These are phyloP conservation scores for Lathyrus tuberosus DNA, from an alignment of 306 rosid species.

Conservation along the genomic window DNA sequence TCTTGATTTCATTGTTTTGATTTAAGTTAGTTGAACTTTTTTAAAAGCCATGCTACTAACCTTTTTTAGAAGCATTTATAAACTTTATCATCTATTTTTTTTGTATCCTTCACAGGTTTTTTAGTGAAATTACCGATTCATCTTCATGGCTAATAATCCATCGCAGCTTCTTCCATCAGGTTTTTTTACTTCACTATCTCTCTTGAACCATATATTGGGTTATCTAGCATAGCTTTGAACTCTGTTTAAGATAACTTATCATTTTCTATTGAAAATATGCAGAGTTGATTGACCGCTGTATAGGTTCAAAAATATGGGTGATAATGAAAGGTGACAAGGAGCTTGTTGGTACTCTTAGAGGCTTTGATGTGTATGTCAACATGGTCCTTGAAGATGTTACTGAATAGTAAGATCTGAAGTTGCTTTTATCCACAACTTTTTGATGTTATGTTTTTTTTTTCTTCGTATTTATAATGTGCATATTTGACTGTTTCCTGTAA, in stretches of 20 bases:
- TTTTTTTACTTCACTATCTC: conserved; percentile 24
- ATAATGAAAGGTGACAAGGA: conserved; percentile 99
- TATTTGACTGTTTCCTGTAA: conserved; percentile 6
- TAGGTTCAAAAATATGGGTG: conserved; percentile 97
- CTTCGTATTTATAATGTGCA: background rate
- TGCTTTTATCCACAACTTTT: background rate
- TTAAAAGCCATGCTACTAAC: background rate
- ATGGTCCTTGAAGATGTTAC: conserved; percentile 99
- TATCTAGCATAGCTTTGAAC: conserved; percentile 8
- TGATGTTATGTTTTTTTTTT: conserved; percentile 8
- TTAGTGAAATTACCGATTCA: conserved; percentile 8
- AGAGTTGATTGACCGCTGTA: conserved; percentile 96
- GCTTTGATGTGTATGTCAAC: conserved; percentile 95
- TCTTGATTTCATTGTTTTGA: conserved; percentile 5
- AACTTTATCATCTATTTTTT: background rate
- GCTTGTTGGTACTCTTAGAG: conserved; percentile 92
- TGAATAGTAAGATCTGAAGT: conserved; percentile 68
- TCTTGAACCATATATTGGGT: background rate
- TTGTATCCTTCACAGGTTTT: conserved; percentile 32
- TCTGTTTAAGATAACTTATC: conserved; percentile 9
- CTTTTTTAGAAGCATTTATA: background rate
- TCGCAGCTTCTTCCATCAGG: conserved; percentile 96
- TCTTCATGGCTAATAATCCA: conserved; percentile 81
- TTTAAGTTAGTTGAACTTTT: background rate
- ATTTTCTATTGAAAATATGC: conserved; percentile 46